These are phyloP conservation scores for Tilletia caries DNA, from an alignment of 1,284 basidiomycete species.

Conservation along the genomic window DNA sequence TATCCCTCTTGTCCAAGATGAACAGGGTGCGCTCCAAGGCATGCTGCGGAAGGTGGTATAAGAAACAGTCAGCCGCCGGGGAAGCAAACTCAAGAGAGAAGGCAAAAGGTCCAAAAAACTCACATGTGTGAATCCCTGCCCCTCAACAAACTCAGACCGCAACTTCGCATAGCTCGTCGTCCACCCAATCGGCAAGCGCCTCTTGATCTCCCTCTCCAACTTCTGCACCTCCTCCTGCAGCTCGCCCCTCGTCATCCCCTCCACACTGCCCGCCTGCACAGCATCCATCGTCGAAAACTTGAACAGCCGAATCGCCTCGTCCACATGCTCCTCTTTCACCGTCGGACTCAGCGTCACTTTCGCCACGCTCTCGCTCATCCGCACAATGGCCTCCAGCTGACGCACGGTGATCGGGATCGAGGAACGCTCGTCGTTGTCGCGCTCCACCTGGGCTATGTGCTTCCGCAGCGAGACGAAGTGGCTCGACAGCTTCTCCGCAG, in stretches of 20 bases:
- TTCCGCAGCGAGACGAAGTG: slow-evolving; percentile 94
- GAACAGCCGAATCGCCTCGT: slow-evolving; percentile 96
- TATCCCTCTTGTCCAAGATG: slow-evolving; percentile 90
- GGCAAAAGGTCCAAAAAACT: slow-evolving; percentile 64
- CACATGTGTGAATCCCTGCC: slow-evolving; percentile 64
- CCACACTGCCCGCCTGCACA: slow-evolving; percentile 81
- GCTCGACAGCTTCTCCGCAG: slow-evolving; percentile 92
- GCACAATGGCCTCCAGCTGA: slow-evolving; percentile 97
- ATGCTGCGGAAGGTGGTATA: slow-evolving; percentile 58
- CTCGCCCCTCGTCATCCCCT: slow-evolving; percentile 86
- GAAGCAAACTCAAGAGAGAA: no score
- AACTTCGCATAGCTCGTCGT: slow-evolving; percentile 91
- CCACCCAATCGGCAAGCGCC: slow-evolving; percentile 92
- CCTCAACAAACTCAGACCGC: slow-evolving; percentile 88
- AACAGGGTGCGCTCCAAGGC: slow-evolving; percentile 88
- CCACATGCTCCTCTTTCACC: slow-evolving; percentile 89
- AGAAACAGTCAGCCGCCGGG: no score
- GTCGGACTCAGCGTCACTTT: slow-evolving; percentile 85
- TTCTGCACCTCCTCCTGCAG: slow-evolving; percentile 88
- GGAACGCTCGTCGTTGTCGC: slow-evolving; percentile 93
- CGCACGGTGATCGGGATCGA: slow-evolving; percentile 98
- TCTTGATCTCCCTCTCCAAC: slow-evolving; percentile 85
- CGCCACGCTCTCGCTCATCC: slow-evolving; percentile 93
- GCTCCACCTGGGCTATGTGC: slow-evolving; percentile 92
- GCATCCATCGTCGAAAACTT: slow-evolving; percentile 99